Evolutionary conservation across 495 filamentous ascomycete genomes (phyloP), one percentile per base, ranked within the genome.

Genomic region (Aspergillus baeticus): DNA sequence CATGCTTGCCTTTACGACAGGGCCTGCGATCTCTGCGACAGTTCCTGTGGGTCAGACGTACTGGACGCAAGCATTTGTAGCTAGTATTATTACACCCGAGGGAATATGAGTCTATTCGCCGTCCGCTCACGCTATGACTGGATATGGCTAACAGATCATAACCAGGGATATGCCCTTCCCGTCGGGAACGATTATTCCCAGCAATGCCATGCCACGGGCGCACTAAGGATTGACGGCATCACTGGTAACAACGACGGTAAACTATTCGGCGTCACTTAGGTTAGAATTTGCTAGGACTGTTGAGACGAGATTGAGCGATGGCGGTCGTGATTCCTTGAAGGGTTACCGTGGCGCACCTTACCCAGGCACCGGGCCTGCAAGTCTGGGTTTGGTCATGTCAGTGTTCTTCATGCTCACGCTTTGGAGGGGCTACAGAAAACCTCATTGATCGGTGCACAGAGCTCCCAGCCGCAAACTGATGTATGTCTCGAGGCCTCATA

Each of bases 191-290:
- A 69, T 89, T 2, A 74, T 89, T 17, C 71, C 88, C 10, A 81
- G 76, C 45, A 80, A 86, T 57, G 68, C 75, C 7, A 72, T 88
- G 50, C 71, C 69, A 6, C 75, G 74, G 35, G 74, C 85, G 49
- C 79, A 87, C 60, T 85, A 90, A 64, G 86, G 86, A 7, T 72
- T 87, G 10, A 80, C 81, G 1, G 83, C 81, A 0, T 78, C 74
- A 15, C 64, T 88, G 38, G 79, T 87, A 17, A 83, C 74, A 39
- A 87, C 84, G 0, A 71, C 79, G 2, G 77, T 86, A 45, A 83
- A 87, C 57, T 89, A 87, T 55, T 77, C 70, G 37, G 83, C 87
- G 46, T 79, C 77, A 2, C 54, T 87, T 20, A 83, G 82, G 0
- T 68, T 88, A 6, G 85, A 84, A 0, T 67, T 88, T 53, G 84